Evolutionary conservation across 805 yeast species (phyloP), one percentile per base, ranked within the genome.

Genomic region (Ogataea degrootiae): DNA sequence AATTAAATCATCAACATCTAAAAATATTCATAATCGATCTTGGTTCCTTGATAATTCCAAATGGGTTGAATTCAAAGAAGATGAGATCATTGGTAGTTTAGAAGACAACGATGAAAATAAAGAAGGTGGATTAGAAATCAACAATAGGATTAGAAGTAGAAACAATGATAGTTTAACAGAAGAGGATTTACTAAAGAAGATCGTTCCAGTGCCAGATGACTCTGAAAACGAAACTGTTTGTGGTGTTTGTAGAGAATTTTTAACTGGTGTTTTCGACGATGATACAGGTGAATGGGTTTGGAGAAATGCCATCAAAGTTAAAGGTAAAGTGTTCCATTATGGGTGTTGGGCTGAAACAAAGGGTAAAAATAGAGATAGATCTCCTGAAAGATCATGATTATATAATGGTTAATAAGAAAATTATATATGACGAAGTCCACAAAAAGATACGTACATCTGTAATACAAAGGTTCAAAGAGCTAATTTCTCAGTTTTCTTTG

Each of bases 231-330:
- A 70, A 17, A 69, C 73, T 33, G 69, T 74, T 17, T 87, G 95
- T 65, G 84, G 85, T 0, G 77, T 86, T 31, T 87, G 95, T 64
- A 79, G 78, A 57, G 95, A 87, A 50, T 71, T 69, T 11, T 71
- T 83, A 29, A 68, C 71, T 41, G 84, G 84, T n/a, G 75, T 75
- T 6, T 87, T 83, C 73, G 82, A 80, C 54, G 92, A 85, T 55
- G 85, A 81, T 41, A 66, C 76, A 2, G 92, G 90, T 48, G 91
- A 85, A 55, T 87, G 95, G 95, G 77, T 86, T 19, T 86, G 91
- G 90, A 74, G 71, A 51, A 82, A 84, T 59, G 83, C 89, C 2
- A 71, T 82, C 14, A 72, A 71, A 44, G 71, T 70, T 1, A 70
- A 74, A 44, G 64, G 66, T 12, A 58, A 52, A 41, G 72, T 79